phyloP scores from a whole-genome alignment of 2,329 filamentous ascomycete species.

The Ophiostoma pallidulum region DNA sequence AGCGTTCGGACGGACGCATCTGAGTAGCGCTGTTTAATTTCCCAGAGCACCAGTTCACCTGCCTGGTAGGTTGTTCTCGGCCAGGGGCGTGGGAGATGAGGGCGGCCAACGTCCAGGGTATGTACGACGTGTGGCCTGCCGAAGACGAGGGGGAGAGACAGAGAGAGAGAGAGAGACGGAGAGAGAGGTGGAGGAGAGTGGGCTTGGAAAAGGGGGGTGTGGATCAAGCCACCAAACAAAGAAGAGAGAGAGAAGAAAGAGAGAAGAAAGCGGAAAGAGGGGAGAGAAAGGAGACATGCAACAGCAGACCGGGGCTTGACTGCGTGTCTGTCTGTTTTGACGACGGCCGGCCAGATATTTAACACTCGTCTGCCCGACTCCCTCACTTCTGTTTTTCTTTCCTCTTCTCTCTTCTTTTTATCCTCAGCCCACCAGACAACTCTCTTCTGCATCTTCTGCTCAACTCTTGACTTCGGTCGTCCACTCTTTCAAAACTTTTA shows the following conservation, averaged over 20 bases:
- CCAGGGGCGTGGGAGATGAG: slow-evolving; percentile 11
- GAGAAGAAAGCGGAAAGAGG: not conserved
- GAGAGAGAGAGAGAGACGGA: not conserved
- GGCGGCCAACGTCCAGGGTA: no score
- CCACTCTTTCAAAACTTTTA: slow-evolving; percentile 28
- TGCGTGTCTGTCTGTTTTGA: not conserved
- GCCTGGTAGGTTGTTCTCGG: slow-evolving; percentile 3
- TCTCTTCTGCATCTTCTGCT: slow-evolving; percentile 22
- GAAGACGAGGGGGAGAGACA: not conserved
- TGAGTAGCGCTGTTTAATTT: slow-evolving; percentile 17
- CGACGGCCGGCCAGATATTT: slow-evolving; percentile 22
- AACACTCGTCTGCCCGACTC: slow-evolving; percentile 20
- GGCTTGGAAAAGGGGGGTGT: slow-evolving; percentile 9
- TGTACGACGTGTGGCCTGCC: not conserved
- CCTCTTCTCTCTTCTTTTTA: slow-evolving; percentile 19
- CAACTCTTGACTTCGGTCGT: slow-evolving; percentile 32
- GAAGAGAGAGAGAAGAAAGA: no score
- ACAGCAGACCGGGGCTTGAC: no score
- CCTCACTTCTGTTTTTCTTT: slow-evolving; percentile 11
- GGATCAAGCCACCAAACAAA: not conserved
- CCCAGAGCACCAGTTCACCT: slow-evolving; percentile 12
- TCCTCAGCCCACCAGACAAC: slow-evolving; percentile 28
- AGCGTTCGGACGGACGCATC: slow-evolving; percentile 12
- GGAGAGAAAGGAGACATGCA: no score
- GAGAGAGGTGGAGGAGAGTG: slow-evolving; percentile 1